Base-by-base conservation (phyloP, 768 basidiomycete species). In the Termitomyces sp. region DNA sequence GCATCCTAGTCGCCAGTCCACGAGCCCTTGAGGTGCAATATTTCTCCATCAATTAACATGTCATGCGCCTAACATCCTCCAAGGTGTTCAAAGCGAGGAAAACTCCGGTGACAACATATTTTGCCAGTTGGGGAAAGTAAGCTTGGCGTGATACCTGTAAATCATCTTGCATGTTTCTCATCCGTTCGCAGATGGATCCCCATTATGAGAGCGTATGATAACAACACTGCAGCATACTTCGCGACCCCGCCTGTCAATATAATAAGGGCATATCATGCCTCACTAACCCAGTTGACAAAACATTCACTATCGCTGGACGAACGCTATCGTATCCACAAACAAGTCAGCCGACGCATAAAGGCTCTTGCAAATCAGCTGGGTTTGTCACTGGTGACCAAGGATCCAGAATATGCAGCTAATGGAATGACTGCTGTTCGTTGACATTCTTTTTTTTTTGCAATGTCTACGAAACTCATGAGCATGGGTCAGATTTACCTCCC, bases 241-340 rank as follows among this genome's bases (percentile, higher is more conserved):
- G 93, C 90, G 11, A 94, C 92, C 1, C 89, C 91, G 5, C 88
- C 91, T 11, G 87, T 91, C 53, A 92, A 93, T 71, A 80, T 97
- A 63, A 83, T 96, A 62, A 86, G 86, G 63, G 91, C 94, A 3
- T 88, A 89, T 66, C 82, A 89, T 63, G 80, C 83, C n/a, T 86
- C 91, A 2, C 80, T 96, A 47, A 70, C 68, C 27, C 77, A 80
- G 58, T 88, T 96, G 67, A 85, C 80, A 3, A 76, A 73, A 53
- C 74, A 73, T 0, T 60, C 75, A 16, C 76, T 82, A 5, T 81
- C 86, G 1, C 78, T 96, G 38, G 76, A 84, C 43, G 84, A 88
- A 42, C 82, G 94, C 4, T 85, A 94, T 68, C 66, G 73, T 32
- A 71, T 82, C 32, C 94, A 96, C 74, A 76, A 79, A 46, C 80